A percentile compares a stretch with the other conserved stretches of the same genome.
These are phyloP conservation scores for Naganishia friedmannii DNA, from an alignment of 768 basidiomycete species.

Conservation along the genomic window DNA sequence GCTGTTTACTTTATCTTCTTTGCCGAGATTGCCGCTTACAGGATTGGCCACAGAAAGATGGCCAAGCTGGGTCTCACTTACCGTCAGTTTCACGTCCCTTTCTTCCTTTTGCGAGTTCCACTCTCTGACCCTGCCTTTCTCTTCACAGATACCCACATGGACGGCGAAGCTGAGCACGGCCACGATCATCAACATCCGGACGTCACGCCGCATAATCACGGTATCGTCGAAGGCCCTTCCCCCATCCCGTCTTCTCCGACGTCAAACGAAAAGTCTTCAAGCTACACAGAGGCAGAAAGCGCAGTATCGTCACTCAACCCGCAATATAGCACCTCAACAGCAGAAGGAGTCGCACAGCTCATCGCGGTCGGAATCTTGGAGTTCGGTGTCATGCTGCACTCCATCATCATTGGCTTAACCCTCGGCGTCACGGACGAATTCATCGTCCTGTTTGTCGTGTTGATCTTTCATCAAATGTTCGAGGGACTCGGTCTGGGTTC, in stretches of 20 bases:
- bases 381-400: constrained; percentile 87
- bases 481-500: constrained; percentile 92
- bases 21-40: constrained; percentile 78
- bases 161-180: constrained; percentile 32
- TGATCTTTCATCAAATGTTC: constrained; percentile 86
- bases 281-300: neutral
- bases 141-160: constrained; percentile 28
- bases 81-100: constrained; percentile 22
- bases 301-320: constrained; percentile 7
- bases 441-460: constrained; percentile 79
- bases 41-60: constrained; percentile 75
- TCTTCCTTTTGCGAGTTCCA: constrained; percentile 6
- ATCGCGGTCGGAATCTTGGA: constrained; percentile 88
- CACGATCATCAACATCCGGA: constrained; percentile 36
- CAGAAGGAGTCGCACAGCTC: constrained; percentile 62
- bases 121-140: neutral
- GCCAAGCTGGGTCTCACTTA: constrained; percentile 60
- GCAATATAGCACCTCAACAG: constrained; percentile 23
- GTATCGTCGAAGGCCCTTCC: constrained; percentile 60
- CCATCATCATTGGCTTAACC: constrained; percentile 81
- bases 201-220: constrained; percentile 60
- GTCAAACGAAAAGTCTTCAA: constrained; percentile 2
- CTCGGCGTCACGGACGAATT: constrained; percentile 82
- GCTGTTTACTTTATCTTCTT: constrained; percentile 82
- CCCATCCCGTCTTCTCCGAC: constrained; percentile 56